phyloP scores from a whole-genome alignment of 148 eudicot species.

The Fagopyrum esculentum region DNA sequence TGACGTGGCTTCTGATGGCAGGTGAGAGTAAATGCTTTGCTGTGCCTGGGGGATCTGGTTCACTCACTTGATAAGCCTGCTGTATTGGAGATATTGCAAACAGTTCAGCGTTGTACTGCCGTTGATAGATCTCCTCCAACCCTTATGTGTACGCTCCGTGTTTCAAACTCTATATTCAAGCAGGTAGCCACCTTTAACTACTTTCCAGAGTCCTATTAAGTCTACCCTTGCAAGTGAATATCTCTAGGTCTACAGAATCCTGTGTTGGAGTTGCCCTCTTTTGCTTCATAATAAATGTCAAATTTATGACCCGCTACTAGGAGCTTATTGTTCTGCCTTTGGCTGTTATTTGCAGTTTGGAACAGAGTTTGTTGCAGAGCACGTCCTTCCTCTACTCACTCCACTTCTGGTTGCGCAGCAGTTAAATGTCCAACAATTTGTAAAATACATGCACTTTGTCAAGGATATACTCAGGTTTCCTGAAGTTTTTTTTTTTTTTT shows the following conservation, averaged over 20 bases:
- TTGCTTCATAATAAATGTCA: background rate
- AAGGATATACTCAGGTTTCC: constrained; percentile 78
- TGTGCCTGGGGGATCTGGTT: constrained; percentile 82
- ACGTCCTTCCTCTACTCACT: constrained; percentile 72
- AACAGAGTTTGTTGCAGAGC: constrained; percentile 77
- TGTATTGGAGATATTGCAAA: constrained; percentile 62
- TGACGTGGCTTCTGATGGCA: constrained; percentile 29
- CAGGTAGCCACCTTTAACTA: constrained; percentile 39
- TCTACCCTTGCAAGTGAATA: background rate
- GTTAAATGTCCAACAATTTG: constrained; percentile 94
- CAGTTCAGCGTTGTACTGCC: constrained; percentile 90
- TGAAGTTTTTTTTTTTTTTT: background rate
- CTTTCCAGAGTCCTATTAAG: background rate
- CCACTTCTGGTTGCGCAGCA: constrained; percentile 87
- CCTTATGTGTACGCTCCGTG: constrained; percentile 93
- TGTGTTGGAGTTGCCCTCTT: background rate
- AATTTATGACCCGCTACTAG: background rate
- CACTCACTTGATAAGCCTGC: constrained; percentile 71
- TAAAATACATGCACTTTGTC: constrained; percentile 88
- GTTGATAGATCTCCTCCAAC: constrained; percentile 96
- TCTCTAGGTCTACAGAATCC: background rate
- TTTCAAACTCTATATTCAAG: constrained; percentile 76
- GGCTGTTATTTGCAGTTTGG: constrained; percentile 50
- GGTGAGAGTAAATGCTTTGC: constrained; percentile 94
- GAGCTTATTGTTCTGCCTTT: constrained; percentile 15